Conservation (phyloP, 2,329 filamentous ascomycete species). For the Samsoniella hepiali region DNA sequence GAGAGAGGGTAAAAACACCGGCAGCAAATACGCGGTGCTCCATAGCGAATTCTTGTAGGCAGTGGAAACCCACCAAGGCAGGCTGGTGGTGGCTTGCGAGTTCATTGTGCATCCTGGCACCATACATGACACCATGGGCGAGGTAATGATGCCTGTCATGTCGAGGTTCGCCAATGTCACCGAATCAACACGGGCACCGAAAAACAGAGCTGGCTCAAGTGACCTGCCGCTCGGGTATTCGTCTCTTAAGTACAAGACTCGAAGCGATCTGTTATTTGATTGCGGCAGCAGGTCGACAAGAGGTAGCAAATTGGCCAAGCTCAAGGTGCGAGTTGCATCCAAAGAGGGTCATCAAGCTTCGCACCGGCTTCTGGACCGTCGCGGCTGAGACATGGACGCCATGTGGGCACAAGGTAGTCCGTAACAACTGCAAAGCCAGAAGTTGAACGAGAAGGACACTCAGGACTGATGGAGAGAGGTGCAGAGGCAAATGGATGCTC, state of each 20-base stretch:
- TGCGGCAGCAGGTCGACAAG: background rate
- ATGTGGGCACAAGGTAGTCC: slow-evolving; percentile 3
- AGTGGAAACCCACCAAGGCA: background rate
- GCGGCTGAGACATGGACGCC: slow-evolving; percentile 4
- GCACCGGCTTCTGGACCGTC: background rate
- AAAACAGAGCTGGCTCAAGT: background rate
- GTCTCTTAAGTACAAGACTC: background rate
- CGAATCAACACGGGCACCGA: background rate
- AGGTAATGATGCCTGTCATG: background rate
- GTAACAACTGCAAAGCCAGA: too few species aligned
- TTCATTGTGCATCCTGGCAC: background rate
- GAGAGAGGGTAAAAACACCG: background rate
- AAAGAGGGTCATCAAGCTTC: background rate
- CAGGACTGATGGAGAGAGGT: background rate
- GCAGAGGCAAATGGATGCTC: background rate
- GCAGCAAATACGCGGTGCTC: background rate
- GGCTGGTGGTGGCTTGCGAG: background rate
- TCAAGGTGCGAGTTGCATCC: background rate
- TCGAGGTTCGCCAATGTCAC: background rate
- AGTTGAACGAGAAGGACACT: background rate
- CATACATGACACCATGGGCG: background rate
- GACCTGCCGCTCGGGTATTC: background rate
- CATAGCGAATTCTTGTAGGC: background rate
- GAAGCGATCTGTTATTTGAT: background rate
- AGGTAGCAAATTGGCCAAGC: background rate